Evolutionary conservation across 371 early-diverging fungal species (phyloP).

Genomic region (Mucor plumbeus): DNA sequence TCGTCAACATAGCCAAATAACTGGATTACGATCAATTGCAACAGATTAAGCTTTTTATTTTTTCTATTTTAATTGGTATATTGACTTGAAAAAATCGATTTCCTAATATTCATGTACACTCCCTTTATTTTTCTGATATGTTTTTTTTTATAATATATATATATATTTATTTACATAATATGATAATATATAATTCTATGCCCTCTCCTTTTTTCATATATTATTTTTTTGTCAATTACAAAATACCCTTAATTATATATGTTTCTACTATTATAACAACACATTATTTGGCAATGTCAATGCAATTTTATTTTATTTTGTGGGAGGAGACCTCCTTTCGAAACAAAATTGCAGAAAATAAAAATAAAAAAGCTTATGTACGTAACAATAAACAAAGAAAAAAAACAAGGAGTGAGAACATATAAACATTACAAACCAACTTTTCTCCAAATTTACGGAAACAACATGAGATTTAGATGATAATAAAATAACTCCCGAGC

Average conservation of each 20-base stretch:
- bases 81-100: not conserved
- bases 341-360: not conserved
- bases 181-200: not conserved
- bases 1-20: conserved; percentile 5
- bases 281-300: conserved; percentile 5
- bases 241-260: conserved; percentile 1
- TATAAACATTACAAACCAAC: not conserved
- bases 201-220: not conserved
- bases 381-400: not conserved
- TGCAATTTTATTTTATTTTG: not conserved
- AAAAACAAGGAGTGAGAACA: not conserved
- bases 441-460: conserved; percentile 5
- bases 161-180: not conserved
- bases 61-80: not conserved
- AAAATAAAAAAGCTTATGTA: not conserved
- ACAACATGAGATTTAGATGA: not conserved
- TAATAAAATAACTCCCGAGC: conserved; percentile 6
- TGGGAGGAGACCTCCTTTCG: too few species aligned
- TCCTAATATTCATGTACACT: not conserved
- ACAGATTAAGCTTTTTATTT: not conserved
- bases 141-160: too few species aligned
- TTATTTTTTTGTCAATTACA: not conserved
- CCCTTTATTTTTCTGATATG: not conserved
- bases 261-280: not conserved
- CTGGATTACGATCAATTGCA: conserved; percentile 5